Conservation (phyloP, 768 basidiomycete species). For the Phlebiopsis flavidoalba region DNA sequence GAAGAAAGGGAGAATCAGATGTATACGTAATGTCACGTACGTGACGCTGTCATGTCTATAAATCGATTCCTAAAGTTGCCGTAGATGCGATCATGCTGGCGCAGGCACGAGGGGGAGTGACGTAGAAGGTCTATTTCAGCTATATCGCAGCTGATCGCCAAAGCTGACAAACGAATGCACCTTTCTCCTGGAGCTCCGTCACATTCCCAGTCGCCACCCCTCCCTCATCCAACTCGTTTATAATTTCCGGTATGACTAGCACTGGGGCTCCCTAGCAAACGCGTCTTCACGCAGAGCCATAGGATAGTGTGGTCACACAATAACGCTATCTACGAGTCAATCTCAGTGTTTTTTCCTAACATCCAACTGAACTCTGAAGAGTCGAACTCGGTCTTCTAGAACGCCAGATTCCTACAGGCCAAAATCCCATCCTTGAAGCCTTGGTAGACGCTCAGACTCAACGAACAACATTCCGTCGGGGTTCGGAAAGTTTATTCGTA, state of each 20-base stretch:
- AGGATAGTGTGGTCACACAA: slow-evolving; percentile 42
- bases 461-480: slow-evolving; percentile 93
- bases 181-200: slow-evolving; percentile 35
- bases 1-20: slow-evolving; percentile 96
- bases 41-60: slow-evolving; percentile 28
- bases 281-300: slow-evolving; percentile 37
- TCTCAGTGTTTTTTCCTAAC: slow-evolving; percentile 44
- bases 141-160: slow-evolving; percentile 96
- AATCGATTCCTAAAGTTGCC: slow-evolving; percentile 3
- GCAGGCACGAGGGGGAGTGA: slow-evolving; percentile 99
- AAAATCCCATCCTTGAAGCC: slow-evolving; percentile 97
- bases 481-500: slow-evolving; percentile 97
- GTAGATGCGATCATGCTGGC: slow-evolving; percentile 94
- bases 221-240: slow-evolving; percentile 47
- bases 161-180: slow-evolving; percentile 66
- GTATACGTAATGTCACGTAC: slow-evolving; percentile 96
- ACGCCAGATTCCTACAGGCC: slow-evolving; percentile 90
- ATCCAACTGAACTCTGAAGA: slow-evolving; percentile 51
- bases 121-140: slow-evolving; percentile 99
- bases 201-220: slow-evolving; percentile 63
- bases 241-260: slow-evolving; percentile 51
- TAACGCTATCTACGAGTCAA: slow-evolving; percentile 33
- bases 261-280: slow-evolving; percentile 67
- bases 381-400: slow-evolving; percentile 85
- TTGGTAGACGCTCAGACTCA: slow-evolving; percentile 42